These are phyloP conservation scores for Diplodia corticola DNA, from an alignment of 2,329 filamentous ascomycete genomes.

Conservation along the genomic window DNA sequence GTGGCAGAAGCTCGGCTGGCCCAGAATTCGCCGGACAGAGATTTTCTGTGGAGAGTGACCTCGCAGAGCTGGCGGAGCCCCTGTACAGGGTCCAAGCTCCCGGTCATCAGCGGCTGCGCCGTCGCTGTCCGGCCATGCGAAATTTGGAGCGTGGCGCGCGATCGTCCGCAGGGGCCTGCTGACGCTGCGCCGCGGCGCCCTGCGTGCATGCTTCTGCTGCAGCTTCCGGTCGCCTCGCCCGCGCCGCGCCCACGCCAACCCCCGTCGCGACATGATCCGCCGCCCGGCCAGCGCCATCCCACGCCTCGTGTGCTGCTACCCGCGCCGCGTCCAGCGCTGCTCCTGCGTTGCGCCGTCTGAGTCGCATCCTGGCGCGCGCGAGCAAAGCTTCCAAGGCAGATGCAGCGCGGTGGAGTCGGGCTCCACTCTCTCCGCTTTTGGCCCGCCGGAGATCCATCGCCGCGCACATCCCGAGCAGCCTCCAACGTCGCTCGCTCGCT, in stretches of 20 bases:
- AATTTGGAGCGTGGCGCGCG: slow-evolving; percentile 7
- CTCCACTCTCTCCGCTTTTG: slow-evolving; percentile 18
- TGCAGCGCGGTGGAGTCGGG: slow-evolving; percentile 9
- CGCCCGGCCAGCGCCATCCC: not conserved
- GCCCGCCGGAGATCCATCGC: slow-evolving; percentile 16
- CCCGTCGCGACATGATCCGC: not conserved
- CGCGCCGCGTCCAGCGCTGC: not conserved
- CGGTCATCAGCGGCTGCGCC: slow-evolving; percentile 18
- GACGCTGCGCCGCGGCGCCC: no score
- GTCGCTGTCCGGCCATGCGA: not conserved
- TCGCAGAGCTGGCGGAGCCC: not conserved
- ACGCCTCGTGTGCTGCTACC: not conserved
- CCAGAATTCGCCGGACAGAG: slow-evolving; percentile 21
- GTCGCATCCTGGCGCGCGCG: not conserved
- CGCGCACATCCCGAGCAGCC: slow-evolving; percentile 10
- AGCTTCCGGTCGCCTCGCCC: not conserved
- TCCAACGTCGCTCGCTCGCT: no score
- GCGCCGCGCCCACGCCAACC: not conserved
- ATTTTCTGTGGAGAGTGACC: slow-evolving; percentile 23
- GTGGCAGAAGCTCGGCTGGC: slow-evolving; percentile 1
- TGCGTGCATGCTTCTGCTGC: not conserved
- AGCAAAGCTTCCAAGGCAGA: slow-evolving; percentile 13
- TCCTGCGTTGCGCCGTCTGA: no score
- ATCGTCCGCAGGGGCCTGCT: slow-evolving; percentile 11
- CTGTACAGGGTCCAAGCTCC: slow-evolving; percentile 11